Conservation (phyloP, 2,329 filamentous ascomycete genomes). For the Scytalidium sp. region DNA sequence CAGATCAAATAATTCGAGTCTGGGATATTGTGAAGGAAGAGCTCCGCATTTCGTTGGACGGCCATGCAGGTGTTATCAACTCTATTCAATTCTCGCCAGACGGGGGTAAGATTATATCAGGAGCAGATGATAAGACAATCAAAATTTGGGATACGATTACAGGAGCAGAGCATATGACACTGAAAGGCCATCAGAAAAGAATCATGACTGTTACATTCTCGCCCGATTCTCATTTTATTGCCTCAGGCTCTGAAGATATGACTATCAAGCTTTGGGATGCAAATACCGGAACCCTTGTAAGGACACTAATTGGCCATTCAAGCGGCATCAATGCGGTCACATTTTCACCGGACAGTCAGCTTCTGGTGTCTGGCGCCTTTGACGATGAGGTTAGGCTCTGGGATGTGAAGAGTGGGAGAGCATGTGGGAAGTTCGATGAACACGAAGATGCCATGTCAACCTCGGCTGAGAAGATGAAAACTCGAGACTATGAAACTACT, state of each 20-base stretch:
- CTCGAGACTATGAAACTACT: too few species aligned
- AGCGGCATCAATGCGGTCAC: neutral
- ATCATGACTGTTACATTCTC: constrained; percentile 6
- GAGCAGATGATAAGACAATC: constrained; percentile 91
- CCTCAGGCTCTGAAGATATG: constrained; percentile 13
- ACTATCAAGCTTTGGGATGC: constrained; percentile 5
- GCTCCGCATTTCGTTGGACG: neutral
- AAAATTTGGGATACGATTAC: constrained; percentile 64
- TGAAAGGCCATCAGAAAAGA: neutral
- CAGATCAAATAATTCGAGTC: neutral
- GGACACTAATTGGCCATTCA: constrained; percentile 4
- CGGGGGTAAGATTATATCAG: too few species aligned
- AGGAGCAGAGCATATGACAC: neutral
- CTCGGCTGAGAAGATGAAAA: too few species aligned
- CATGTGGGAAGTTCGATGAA: too few species aligned
- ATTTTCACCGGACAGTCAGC: constrained; percentile 4
- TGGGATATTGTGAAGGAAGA: neutral
- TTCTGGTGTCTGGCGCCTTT: constrained; percentile 2
- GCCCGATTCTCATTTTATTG: constrained; percentile 6
- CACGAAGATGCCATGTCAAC: too few species aligned
- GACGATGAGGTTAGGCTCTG: constrained; percentile 3
- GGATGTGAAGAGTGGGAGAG: too few species aligned
- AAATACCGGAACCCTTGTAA: neutral
- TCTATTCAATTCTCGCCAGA: neutral
- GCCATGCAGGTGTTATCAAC: neutral